These are phyloP conservation scores for Typha latifolia DNA, from an alignment of 176 grass and related monocot species.

Conservation along the genomic window DNA sequence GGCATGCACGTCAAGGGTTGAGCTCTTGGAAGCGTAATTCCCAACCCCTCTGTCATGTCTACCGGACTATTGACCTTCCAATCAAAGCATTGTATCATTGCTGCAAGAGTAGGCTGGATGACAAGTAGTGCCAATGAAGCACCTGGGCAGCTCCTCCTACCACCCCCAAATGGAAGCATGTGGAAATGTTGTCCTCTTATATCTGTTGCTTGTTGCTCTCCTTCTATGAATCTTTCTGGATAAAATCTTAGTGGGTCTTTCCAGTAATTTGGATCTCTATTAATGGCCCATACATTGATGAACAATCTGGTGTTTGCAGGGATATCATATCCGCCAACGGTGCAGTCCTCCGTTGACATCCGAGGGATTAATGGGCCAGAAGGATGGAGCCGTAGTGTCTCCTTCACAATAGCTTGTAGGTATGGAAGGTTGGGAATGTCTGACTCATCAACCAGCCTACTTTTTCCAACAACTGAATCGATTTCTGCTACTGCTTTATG, in stretches of 20 bases:
- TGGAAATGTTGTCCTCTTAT: slow-evolving; percentile 49
- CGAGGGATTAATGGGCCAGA: no score
- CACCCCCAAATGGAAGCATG: slow-evolving; percentile 61
- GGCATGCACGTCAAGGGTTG: slow-evolving; percentile 26
- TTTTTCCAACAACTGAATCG: slow-evolving; percentile 22
- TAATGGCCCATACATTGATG: no score
- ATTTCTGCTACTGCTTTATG: slow-evolving; percentile 24
- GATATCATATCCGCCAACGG: no score
- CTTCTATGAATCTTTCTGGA: slow-evolving; percentile 33
- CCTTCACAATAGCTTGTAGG: slow-evolving; percentile 47
- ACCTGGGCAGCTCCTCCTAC: slow-evolving; percentile 55
- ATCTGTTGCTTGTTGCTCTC: slow-evolving; percentile 20
- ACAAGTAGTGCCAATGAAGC: slow-evolving; percentile 43
- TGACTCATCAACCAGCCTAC: slow-evolving; percentile 30
- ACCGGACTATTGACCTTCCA: slow-evolving; percentile 34
- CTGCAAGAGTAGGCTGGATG: slow-evolving; percentile 35
- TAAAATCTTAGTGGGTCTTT: slow-evolving; percentile 39
- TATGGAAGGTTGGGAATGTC: slow-evolving; percentile 34
- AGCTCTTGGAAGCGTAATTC: slow-evolving; percentile 34
- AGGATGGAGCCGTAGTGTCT: no score
- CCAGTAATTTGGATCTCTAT: no score
- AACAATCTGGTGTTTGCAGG: no score
- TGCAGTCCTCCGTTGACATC: no score
- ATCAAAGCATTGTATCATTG: slow-evolving; percentile 62
- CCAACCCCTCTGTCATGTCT: slow-evolving; percentile 54